phyloP scores from a whole-genome alignment of 768 basidiomycete species.

The Boletus subparvulus region DNA sequence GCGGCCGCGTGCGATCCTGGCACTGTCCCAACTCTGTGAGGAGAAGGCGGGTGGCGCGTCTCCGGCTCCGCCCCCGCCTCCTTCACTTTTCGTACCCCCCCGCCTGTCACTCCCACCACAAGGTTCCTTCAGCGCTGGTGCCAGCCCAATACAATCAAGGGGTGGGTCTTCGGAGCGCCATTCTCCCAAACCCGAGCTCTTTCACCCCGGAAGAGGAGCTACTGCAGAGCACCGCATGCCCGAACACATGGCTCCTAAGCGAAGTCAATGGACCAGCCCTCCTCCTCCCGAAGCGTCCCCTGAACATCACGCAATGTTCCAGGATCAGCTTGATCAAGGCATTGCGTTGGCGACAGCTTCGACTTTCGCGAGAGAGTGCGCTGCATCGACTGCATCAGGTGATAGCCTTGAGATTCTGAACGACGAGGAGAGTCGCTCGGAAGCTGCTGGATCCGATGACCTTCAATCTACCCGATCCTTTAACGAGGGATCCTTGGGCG shows the following conservation, averaged over 20 bases:
- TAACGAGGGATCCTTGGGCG: slow-evolving; percentile 46
- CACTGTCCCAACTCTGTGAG: slow-evolving; percentile 87
- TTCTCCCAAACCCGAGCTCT: slow-evolving; percentile 51
- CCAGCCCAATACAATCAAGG: slow-evolving; percentile 56
- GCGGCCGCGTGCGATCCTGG: slow-evolving; percentile 76
- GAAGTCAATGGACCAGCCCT: slow-evolving; percentile 82
- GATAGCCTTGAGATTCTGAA: slow-evolving; percentile 60
- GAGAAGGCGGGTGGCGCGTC: slow-evolving; percentile 64
- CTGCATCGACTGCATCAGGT: slow-evolving; percentile 52
- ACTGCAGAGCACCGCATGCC: slow-evolving; percentile 39
- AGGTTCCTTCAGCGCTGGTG: slow-evolving; percentile 67
- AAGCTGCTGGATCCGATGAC: slow-evolving; percentile 64
- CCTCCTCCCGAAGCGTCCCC: slow-evolving; percentile 75
- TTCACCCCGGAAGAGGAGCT: slow-evolving; percentile 40
- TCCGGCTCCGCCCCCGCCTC: slow-evolving; percentile 42
- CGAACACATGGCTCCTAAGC: slow-evolving; percentile 79
- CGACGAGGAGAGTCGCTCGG: slow-evolving; percentile 63
- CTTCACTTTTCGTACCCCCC: slow-evolving; percentile 43
- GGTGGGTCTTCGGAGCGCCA: slow-evolving; percentile 43
- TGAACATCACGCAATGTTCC: slow-evolving; percentile 64
- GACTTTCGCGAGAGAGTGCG: slow-evolving; percentile 56
- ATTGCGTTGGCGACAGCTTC: slow-evolving; percentile 69
- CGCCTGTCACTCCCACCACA: slow-evolving; percentile 58
- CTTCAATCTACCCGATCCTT: slow-evolving; percentile 66
- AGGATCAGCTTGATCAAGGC: slow-evolving; percentile 62